Percentiles rank a stretch among this genome's conserved stretches.
Conservation (phyloP, 1,139 yeast species). For the Meyerozyma elateridarum region DNA sequence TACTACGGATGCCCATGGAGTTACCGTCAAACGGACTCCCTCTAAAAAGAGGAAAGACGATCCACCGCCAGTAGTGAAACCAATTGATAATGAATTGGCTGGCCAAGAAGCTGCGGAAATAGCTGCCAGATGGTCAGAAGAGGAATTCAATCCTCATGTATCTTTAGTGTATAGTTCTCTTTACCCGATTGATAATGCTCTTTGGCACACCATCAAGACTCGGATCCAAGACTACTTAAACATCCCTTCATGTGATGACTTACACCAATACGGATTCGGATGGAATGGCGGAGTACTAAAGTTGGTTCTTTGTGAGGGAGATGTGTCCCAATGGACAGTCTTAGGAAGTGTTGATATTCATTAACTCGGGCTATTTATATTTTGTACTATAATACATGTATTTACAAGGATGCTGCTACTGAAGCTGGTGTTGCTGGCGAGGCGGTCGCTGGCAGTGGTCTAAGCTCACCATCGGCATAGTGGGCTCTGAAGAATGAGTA, state of each 20-base stretch:
- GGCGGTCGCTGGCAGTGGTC: conserved; percentile 1
- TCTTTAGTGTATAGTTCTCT: conserved; percentile 66
- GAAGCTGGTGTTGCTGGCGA: no score
- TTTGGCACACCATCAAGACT: conserved; percentile 63
- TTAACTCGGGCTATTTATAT: conserved; percentile 8
- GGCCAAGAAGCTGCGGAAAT: conserved; percentile 28
- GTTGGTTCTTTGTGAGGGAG: conserved; percentile 72
- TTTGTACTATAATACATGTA: not conserved
- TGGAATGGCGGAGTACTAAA: conserved; percentile 71
- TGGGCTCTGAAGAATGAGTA: conserved; percentile 84
- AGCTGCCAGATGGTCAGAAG: conserved; percentile 51
- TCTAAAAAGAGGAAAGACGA: conserved; percentile 18
- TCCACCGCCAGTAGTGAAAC: conserved; percentile 11
- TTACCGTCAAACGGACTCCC: conserved; percentile 22
- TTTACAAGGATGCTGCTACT: not conserved
- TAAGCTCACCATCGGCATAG: conserved; percentile 41
- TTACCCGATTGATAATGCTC: conserved; percentile 67
- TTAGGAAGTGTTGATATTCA: conserved; percentile 55
- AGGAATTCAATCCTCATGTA: conserved; percentile 68
- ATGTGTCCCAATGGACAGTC: conserved; percentile 65
- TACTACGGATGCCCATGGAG: conserved; percentile 33
- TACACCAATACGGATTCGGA: conserved; percentile 34
- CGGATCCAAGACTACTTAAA: conserved; percentile 66
- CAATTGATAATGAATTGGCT: conserved; percentile 24
- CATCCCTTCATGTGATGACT: conserved; percentile 39